These are phyloP conservation scores for Datura wrightii DNA, from an alignment of 257 asterid genomes.

Conservation along the genomic window DNA sequence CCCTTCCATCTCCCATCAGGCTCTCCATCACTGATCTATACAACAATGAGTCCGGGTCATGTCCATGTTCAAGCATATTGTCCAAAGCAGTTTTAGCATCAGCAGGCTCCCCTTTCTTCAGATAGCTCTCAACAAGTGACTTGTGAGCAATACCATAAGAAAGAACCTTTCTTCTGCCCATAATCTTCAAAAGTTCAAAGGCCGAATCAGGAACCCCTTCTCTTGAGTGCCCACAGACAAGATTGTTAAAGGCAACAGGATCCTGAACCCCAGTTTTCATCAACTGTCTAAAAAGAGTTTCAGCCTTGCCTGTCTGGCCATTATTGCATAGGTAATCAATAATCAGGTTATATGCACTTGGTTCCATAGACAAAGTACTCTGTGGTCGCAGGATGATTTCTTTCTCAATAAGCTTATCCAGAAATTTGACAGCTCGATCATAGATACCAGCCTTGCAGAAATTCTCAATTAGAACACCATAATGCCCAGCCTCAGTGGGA, in stretches of 20 bases:
- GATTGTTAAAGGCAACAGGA: constrained; percentile 64
- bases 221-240: constrained; percentile 74
- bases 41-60: constrained; percentile 74
- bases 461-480: constrained; percentile 81
- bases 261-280: constrained; percentile 93
- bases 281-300: constrained; percentile 77
- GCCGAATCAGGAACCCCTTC: constrained; percentile 83
- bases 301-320: constrained; percentile 84
- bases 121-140: constrained; percentile 65
- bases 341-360: constrained; percentile 73
- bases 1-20: constrained; percentile 87
- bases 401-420: constrained; percentile 87
- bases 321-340: constrained; percentile 81
- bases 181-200: constrained; percentile 69
- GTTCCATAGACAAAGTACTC: constrained; percentile 69
- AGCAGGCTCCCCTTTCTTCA: constrained; percentile 75
- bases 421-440: constrained; percentile 66
- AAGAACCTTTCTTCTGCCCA: constrained; percentile 69
- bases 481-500: constrained; percentile 95
- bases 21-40: constrained; percentile 79
- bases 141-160: constrained; percentile 62
- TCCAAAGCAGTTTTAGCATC: constrained; percentile 87
- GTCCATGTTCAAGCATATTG: constrained; percentile 84
- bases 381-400: constrained; percentile 71
- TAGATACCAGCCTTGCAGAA: constrained; percentile 74